Evolutionary conservation across 371 early-diverging fungal genomes (phyloP).

Genomic region (Mortierella sp.): DNA sequence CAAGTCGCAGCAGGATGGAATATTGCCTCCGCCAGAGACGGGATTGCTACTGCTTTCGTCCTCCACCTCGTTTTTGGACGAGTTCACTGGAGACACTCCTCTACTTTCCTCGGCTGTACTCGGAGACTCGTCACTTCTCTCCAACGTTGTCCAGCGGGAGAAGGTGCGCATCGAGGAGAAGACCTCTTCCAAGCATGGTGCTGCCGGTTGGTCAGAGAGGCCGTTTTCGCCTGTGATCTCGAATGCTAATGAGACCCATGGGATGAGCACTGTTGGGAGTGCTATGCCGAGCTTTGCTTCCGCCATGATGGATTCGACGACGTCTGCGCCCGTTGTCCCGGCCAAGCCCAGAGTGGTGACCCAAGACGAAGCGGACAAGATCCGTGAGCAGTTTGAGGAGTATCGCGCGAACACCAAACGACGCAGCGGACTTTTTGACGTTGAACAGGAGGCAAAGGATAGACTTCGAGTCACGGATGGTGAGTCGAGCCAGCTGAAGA

Average conservation of each 20-base stretch:
- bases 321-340: constrained; percentile 3
- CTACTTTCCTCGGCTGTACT: constrained; percentile 20
- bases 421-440: constrained; percentile 5
- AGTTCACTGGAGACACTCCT: constrained; percentile 29
- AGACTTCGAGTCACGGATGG: not conserved
- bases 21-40: constrained; percentile 4
- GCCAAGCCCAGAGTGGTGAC: constrained; percentile 14
- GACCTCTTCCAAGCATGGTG: constrained; percentile 34
- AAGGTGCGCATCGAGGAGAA: constrained; percentile 49
- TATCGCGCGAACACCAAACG: constrained; percentile 33
- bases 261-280: not conserved
- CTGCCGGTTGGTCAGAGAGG: constrained; percentile 52
- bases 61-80: constrained; percentile 39
- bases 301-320: not conserved
- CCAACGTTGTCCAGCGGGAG: constrained; percentile 49
- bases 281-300: constrained; percentile 14
- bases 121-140: constrained; percentile 24
- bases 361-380: constrained; percentile 25
- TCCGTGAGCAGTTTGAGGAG: constrained; percentile 38
- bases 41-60: constrained; percentile 36
- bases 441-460: not conserved
- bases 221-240: constrained; percentile 39
- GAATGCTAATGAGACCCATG: constrained; percentile 4
- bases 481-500: not conserved
- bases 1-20: constrained; percentile 18